Conservation (phyloP, 2,329 filamentous ascomycete species). For the Lasiodiplodia sp. region DNA sequence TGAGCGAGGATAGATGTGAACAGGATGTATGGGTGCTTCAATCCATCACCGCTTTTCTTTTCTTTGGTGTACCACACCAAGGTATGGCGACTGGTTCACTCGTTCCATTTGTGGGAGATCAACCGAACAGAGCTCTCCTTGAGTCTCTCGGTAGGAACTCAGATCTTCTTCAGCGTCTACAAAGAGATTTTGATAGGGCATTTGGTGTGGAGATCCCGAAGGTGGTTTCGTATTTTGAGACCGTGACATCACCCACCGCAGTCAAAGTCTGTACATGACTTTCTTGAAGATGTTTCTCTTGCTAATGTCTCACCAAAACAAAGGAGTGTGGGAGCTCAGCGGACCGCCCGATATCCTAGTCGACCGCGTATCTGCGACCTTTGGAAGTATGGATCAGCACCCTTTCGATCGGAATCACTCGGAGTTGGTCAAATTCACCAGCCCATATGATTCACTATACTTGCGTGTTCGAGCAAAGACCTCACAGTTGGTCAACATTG, state of each 20-base stretch:
- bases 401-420: too few relatives aligned
- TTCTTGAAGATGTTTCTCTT: too few relatives aligned
- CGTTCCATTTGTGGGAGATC: not conserved
- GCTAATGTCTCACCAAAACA: too few relatives aligned
- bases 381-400: too few relatives aligned
- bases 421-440: too few relatives aligned
- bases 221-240: conserved; percentile 10
- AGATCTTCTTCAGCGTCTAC: not conserved
- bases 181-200: not conserved
- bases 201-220: not conserved
- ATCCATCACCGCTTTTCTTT: not conserved
- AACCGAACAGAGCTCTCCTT: conserved; percentile 3
- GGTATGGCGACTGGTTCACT: not conserved
- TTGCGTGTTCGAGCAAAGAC: too few relatives aligned
- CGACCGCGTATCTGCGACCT: too few relatives aligned
- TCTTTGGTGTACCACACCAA: conserved; percentile 14
- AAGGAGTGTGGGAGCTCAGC: too few relatives aligned
- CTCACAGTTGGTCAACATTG: too few relatives aligned
- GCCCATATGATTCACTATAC: too few relatives aligned
- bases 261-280: not conserved
- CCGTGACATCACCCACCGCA: conserved; percentile 2
- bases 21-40: not conserved
- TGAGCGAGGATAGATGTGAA: not conserved
- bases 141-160: not conserved
- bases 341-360: too few relatives aligned